A percentile compares a stretch with the other conserved stretches of the same genome.
Conservation (phyloP, 371 early-diverging fungal genomes). For the Rhizopus delemar region DNA sequence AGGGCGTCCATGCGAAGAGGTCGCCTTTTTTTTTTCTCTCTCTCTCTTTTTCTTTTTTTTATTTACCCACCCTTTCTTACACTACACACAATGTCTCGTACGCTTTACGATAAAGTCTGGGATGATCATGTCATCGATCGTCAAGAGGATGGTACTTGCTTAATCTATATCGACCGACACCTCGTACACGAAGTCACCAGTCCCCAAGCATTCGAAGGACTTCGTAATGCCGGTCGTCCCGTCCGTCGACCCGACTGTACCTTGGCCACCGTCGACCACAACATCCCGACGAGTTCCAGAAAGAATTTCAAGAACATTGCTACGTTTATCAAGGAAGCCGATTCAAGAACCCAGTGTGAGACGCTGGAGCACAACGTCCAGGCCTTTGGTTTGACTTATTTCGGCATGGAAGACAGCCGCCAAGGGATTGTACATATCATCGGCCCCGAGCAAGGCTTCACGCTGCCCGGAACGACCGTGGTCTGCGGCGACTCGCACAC, state of each 20-base stretch:
- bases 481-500: constrained; percentile 78
- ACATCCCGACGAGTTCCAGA: constrained; percentile 63
- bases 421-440: constrained; percentile 77
- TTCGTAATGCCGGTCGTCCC: constrained; percentile 56
- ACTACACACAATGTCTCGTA: constrained; percentile 40
- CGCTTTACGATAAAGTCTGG: constrained; percentile 55
- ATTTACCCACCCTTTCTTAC: neutral
- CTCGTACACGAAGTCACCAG: constrained; percentile 71
- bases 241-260: constrained; percentile 70
- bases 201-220: constrained; percentile 72
- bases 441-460: constrained; percentile 78
- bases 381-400: constrained; percentile 68
- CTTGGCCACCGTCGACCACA: constrained; percentile 74
- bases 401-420: constrained; percentile 63
- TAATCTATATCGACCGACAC: constrained; percentile 73
- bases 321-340: constrained; percentile 64
- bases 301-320: constrained; percentile 57
- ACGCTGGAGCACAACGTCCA: constrained; percentile 67
- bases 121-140: constrained; percentile 49
- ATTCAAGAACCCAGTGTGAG: constrained; percentile 64
- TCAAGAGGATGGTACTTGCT: constrained; percentile 61
- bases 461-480: constrained; percentile 69
- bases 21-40: constrained; percentile 2
- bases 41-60: neutral
- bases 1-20: neutral